Conservation (phyloP, 257 asterid genomes). For the Datura wrightii region DNA sequence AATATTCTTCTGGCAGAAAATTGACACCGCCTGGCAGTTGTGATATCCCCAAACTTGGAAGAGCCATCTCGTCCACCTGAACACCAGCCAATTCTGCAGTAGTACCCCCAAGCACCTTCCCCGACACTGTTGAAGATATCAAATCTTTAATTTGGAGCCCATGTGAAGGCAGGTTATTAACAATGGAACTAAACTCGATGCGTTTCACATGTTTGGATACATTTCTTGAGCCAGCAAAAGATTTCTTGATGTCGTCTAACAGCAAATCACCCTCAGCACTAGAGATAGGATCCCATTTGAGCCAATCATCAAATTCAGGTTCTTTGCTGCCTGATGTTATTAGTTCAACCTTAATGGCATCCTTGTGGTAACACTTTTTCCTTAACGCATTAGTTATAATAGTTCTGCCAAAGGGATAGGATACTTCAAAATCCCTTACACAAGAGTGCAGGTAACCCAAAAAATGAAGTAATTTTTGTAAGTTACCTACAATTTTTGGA, state of each 20-base stretch:
- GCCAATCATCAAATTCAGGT: constrained; percentile 66
- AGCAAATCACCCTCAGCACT: constrained; percentile 93
- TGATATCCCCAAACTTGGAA: constrained; percentile 41
- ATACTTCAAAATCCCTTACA: constrained; percentile 13
- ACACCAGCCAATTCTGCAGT: constrained; percentile 34
- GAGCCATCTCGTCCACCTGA: constrained; percentile 46
- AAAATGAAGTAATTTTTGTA: constrained; percentile 19
- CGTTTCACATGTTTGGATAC: constrained; percentile 51
- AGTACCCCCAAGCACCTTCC: constrained; percentile 38
- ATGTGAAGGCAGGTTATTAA: constrained; percentile 70
- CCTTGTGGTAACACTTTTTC: constrained; percentile 75
- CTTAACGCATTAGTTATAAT: constrained; percentile 69
- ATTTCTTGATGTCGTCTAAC: constrained; percentile 81
- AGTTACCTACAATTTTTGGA: constrained; percentile 87
- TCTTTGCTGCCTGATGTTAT: constrained; percentile 54
- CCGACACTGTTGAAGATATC: constrained; percentile 33
- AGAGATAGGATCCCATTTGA: constrained; percentile 90
- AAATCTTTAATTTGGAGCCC: constrained; percentile 71
- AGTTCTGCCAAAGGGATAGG: constrained; percentile 55
- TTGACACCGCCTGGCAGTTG: constrained; percentile 39
- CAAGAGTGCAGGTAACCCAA: not conserved
- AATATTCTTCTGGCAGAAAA: constrained; percentile 34
- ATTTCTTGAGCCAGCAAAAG: constrained; percentile 55
- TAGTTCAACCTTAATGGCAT: constrained; percentile 73
- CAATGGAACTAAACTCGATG: constrained; percentile 55